Evolutionary conservation across 305 asterid genomes (phyloP).

Genomic region (Solanum hybrid): DNA sequence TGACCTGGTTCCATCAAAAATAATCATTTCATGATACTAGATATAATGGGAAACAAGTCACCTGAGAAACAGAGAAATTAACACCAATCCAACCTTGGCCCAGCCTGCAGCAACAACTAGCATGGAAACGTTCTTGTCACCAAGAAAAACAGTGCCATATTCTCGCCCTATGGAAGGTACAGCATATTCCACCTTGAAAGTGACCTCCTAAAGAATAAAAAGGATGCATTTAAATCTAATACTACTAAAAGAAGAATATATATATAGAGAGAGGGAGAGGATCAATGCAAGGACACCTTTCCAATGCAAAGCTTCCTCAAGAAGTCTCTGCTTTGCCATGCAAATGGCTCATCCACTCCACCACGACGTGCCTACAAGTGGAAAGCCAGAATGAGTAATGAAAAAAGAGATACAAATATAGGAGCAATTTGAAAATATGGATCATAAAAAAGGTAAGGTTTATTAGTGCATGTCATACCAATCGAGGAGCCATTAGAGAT

Average conservation of each 20-base stretch:
- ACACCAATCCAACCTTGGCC: constrained; percentile 64
- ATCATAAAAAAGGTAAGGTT: background rate
- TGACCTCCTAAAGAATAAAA: constrained; percentile 56
- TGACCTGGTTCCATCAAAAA: constrained; percentile 47
- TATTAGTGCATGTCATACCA: constrained; percentile 39
- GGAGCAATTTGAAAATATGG: background rate
- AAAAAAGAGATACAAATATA: background rate
- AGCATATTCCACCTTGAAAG: constrained; percentile 84
- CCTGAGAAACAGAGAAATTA: background rate
- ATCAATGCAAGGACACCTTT: constrained; percentile 44
- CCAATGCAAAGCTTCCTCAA: constrained; percentile 90
- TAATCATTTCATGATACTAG: constrained; percentile 1
- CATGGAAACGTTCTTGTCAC: constrained; percentile 61
- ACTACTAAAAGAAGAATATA: background rate
- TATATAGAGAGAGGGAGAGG: background rate
- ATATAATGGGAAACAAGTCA: background rate
- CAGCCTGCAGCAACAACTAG: constrained; percentile 91
- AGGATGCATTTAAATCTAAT: background rate
- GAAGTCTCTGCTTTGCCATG: constrained; percentile 94
- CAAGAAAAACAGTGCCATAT: constrained; percentile 82
- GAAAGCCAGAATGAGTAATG: background rate
- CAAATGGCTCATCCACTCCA: constrained; percentile 89
- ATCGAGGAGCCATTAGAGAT: constrained; percentile 76
- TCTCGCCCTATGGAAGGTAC: constrained; percentile 80
- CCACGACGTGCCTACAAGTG: constrained; percentile 76